Evolutionary conservation across 108 stramenopile genomes (phyloP), one percentile per base, ranked within the genome.

Genomic region (Craspedostauros australis): DNA sequence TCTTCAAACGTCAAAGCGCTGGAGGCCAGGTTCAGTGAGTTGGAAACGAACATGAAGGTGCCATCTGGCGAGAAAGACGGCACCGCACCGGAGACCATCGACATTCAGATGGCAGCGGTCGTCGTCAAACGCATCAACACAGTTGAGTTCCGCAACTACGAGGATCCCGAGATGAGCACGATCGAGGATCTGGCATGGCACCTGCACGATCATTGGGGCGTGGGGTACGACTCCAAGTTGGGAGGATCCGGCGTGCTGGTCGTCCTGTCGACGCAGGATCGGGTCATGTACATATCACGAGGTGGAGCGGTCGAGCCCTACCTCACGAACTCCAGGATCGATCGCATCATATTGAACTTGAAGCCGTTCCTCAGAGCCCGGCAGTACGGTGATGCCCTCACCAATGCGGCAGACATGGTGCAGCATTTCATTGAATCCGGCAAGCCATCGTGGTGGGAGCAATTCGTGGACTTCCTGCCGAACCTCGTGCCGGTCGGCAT

Each of bases 161-260:
- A n/a, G n/a, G n/a, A n/a, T n/a, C n/a, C n/a, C n/a, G n/a, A n/a
- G n/a, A n/a, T n/a, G n/a, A n/a, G n/a, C n/a, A n/a, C n/a, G n/a
- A n/a, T n/a, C 18, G 48, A 62, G 36, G 16, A 39, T 12, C 50
- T 74, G 37, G 73, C 73, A 6, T 44, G 28, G 20, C 22, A 22
- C n/a, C 26, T 75, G 23, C 80, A 78, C 44, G 62, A 76, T 31
- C 18, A 22, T 9, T 83, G 75, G 73, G 81, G 81, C 5, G 69
- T 83, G 1, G 81, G 79, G 14, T 25, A 53, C 8, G 46, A 62
- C 20, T 50, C 39, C 9, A 24, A 44, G 7, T 50, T 38, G 16
- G 74, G 78, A 33, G 78, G 71, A 24, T 76, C 70, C 16, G 81
- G 81, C n/a, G 68, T 76, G 3, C 56, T 83, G 9, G 33, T 83